Percentiles rank a stretch among this genome's conserved stretches.
phyloP scores from a whole-genome alignment of 2,329 filamentous ascomycete genomes.

The Kalmusia sp. region DNA sequence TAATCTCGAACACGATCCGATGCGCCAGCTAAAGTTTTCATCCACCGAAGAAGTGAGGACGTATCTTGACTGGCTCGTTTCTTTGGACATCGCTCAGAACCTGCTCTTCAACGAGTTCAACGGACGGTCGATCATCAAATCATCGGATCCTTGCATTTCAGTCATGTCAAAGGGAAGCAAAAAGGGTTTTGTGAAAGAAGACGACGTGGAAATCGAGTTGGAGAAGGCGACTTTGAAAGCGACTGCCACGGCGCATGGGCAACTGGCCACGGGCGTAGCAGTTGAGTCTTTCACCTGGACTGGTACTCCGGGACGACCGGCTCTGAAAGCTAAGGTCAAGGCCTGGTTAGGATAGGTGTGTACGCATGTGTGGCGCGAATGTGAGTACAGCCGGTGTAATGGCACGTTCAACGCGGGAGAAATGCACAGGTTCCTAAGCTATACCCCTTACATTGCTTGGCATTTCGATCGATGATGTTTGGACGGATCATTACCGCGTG shows the following conservation, averaged over 20 bases:
- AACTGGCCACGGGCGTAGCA: slow-evolving; percentile 13
- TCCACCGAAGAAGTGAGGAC: slow-evolving; percentile 34
- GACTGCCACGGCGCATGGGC: slow-evolving; percentile 11
- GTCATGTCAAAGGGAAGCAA: slow-evolving; percentile 30
- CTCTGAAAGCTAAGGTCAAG: slow-evolving; percentile 33
- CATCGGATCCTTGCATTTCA: slow-evolving; percentile 29
- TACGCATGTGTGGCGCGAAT: neutral
- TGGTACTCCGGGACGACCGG: slow-evolving; percentile 16
- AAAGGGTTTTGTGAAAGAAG: slow-evolving; percentile 22
- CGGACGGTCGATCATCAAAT: slow-evolving; percentile 24
- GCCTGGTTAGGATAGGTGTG: slow-evolving; percentile 23
- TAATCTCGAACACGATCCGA: slow-evolving; percentile 29
- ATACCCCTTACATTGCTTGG: neutral
- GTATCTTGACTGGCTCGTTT: slow-evolving; percentile 43
- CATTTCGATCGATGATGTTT: slow-evolving; percentile 4
- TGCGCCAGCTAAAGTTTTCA: slow-evolving; percentile 36
- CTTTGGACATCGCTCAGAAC: slow-evolving; percentile 38
- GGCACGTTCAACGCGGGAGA: no score
- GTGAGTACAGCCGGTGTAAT: no score
- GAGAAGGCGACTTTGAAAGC: slow-evolving; percentile 24
- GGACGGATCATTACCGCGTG: neutral
- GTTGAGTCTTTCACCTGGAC: slow-evolving; percentile 33
- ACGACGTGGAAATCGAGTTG: slow-evolving; percentile 30
- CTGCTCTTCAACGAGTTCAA: slow-evolving; percentile 33
- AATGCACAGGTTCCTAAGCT: no score